Evolutionary conservation across 1,284 basidiomycete species (phyloP).

Genomic region (Cryptococcus depauperatus): DNA sequence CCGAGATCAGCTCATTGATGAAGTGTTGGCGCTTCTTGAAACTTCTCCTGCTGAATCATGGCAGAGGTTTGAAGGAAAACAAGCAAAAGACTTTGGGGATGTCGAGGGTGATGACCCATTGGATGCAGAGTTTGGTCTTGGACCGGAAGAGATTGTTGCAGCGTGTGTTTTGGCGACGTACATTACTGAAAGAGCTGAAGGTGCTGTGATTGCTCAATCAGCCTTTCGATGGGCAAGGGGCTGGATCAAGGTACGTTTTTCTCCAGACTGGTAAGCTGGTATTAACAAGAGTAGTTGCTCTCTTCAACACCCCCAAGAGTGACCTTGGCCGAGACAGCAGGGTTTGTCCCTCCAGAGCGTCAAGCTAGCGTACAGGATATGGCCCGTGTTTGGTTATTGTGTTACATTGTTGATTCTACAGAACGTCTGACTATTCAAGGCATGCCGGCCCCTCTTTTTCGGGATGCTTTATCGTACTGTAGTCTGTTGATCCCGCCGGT

Average conservation of each 20-base stretch:
- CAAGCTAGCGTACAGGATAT: constrained; percentile 26
- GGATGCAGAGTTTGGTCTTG: constrained; percentile 41
- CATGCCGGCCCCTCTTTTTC: not conserved
- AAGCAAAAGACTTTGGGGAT: constrained; percentile 8
- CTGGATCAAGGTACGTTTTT: constrained; percentile 32
- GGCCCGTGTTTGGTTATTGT: constrained; percentile 38
- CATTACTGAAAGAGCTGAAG: constrained; percentile 26
- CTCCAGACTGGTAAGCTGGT: not conserved
- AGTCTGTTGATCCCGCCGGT: constrained; percentile 13
- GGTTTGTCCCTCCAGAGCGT: constrained; percentile 30
- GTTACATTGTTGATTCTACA: constrained; percentile 35
- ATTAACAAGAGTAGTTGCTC: constrained; percentile 4
- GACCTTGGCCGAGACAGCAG: constrained; percentile 27
- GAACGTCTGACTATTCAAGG: constrained; percentile 19
- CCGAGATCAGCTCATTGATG: constrained; percentile 20
- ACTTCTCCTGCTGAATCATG: constrained; percentile 33
- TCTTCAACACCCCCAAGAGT: constrained; percentile 8
- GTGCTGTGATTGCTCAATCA: constrained; percentile 25
- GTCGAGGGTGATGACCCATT: constrained; percentile 19
- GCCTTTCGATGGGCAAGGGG: constrained; percentile 41
- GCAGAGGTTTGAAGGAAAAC: constrained; percentile 11
- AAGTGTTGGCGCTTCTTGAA: constrained; percentile 24
- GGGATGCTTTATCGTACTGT: constrained; percentile 22
- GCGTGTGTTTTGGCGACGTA: constrained; percentile 33
- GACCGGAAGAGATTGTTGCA: constrained; percentile 42